Evolutionary conservation across 257 asterid genomes (phyloP).

Genomic region (Jacaranda mimosifolia): DNA sequence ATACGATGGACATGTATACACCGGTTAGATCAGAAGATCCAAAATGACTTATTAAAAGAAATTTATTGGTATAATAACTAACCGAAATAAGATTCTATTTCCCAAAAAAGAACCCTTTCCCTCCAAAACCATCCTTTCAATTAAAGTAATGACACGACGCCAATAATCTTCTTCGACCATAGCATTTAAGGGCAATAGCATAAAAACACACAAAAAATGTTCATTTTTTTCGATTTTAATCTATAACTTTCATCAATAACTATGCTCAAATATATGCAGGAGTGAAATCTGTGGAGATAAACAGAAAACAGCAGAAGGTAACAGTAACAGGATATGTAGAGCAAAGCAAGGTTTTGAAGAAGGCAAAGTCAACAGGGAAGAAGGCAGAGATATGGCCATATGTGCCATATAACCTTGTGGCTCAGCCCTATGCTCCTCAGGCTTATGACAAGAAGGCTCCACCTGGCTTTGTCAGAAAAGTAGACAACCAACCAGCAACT

Average conservation of each 20-base stretch:
- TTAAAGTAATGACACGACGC: too few species aligned
- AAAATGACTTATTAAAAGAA: too few species aligned
- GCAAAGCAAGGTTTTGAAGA: slow-evolving; percentile 75
- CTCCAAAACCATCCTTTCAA: too few species aligned
- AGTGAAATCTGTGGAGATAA: slow-evolving; percentile 79
- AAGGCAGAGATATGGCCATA: slow-evolving; percentile 94
- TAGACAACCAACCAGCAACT: slow-evolving; percentile 45
- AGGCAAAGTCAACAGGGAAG: slow-evolving; percentile 84
- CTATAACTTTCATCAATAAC: not conserved
- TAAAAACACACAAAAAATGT: too few species aligned
- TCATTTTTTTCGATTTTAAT: too few species aligned
- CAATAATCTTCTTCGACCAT: too few species aligned
- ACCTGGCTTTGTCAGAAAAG: slow-evolving; percentile 76
- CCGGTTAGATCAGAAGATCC: too few species aligned
- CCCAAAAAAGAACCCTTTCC: too few species aligned
- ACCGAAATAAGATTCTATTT: too few species aligned
- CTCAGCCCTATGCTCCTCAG: slow-evolving; percentile 80
- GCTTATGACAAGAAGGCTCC: slow-evolving; percentile 94
- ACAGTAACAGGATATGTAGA: slow-evolving; percentile 81
- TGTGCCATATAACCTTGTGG: slow-evolving; percentile 83
- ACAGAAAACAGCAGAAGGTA: slow-evolving; percentile 84
- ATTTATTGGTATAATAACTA: too few species aligned
- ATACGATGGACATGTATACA: too few species aligned
- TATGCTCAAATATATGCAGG: slow-evolving; percentile 46
- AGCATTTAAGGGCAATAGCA: too few species aligned